Conservation (phyloP, 2,329 filamentous ascomycete species). For the Incumbomyces lentus region DNA sequence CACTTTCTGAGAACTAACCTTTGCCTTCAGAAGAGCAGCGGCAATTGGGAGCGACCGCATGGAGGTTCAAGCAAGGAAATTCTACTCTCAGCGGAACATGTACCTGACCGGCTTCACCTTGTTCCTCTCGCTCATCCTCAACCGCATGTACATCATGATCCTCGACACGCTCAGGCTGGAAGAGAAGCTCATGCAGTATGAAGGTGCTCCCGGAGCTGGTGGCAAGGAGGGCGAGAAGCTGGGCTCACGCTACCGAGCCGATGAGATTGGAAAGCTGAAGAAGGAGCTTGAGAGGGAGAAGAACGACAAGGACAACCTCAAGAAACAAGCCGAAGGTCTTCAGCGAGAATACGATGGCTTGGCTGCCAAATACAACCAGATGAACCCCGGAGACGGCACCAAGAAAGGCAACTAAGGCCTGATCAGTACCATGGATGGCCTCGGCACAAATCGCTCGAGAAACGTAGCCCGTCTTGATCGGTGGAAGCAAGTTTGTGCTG, state of each 20-base stretch:
- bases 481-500: no score
- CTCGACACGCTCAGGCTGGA: slow-evolving; percentile 84
- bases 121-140: slow-evolving; percentile 92
- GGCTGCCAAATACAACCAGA: slow-evolving; percentile 65
- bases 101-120: slow-evolving; percentile 99
- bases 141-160: slow-evolving; percentile 98
- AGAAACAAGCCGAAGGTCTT: slow-evolving; percentile 83
- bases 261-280: slow-evolving; percentile 66
- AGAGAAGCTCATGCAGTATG: slow-evolving; percentile 76
- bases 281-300: slow-evolving; percentile 64
- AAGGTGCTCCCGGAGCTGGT: slow-evolving; percentile 52
- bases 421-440: no score
- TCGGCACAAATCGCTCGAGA: no score
- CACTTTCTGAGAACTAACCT: not conserved
- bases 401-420: slow-evolving; percentile 39
- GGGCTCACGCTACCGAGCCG: slow-evolving; percentile 59
- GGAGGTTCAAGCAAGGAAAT: slow-evolving; percentile 98
- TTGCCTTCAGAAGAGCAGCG: slow-evolving; percentile 42
- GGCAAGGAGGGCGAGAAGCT: slow-evolving; percentile 64
- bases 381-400: slow-evolving; percentile 29
- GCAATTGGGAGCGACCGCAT: slow-evolving; percentile 87
- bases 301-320: slow-evolving; percentile 71
- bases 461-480: no score
- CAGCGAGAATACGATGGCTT: slow-evolving; percentile 77
- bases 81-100: slow-evolving; percentile 99